Base-by-base conservation (phyloP, 805 yeast species). In the Wickerhamiella brachini region DNA sequence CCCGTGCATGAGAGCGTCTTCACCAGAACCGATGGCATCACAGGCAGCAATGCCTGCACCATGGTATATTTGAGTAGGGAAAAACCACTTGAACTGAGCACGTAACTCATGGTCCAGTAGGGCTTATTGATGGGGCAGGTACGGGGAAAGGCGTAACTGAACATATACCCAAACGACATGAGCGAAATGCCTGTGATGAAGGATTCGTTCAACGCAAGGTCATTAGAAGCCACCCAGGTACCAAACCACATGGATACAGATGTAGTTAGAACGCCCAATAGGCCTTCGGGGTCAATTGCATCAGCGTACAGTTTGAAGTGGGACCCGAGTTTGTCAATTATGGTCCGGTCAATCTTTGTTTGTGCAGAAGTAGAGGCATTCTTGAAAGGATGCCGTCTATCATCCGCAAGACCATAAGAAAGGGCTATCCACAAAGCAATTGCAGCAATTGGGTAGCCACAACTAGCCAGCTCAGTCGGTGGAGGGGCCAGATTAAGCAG, bases 231-330 rank as follows among this genome's bases (percentile, higher is more conserved):
- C 48, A 58, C 65, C 67, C 67, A 66, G 26, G 53, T 57, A 1
- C 71, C 72, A 23, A 62, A 52, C 69, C 70, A 68, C 57, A 68
- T 58, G 7, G 69, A 60, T 1, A 66, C 62, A 0, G 70, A 55
- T 5, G 70, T 65, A 57, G 60, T 65, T 10, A 68, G 50, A 7
- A 65, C 54, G 3, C 71, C 70, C 17, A 68, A 56, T n/a, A 65
- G 49, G 2, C 70, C 71, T 50, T 68, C 71, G 1, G 71, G 71
- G 47, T 68, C 71, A 49, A 59, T 64, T 37, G 56, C 58, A 1
- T 21, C 21, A 2, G 39, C 8, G 39, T 45, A 45, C 23, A 45
- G n/a, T 17, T 13, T 10, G 22, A 41, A 41, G 15, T 20, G 18
- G n/a, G 44, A 5, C 15, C 24, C 24, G 12, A 41, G 24, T 8